Conservation (phyloP, 805 yeast genomes). For the Candida verbasci region DNA sequence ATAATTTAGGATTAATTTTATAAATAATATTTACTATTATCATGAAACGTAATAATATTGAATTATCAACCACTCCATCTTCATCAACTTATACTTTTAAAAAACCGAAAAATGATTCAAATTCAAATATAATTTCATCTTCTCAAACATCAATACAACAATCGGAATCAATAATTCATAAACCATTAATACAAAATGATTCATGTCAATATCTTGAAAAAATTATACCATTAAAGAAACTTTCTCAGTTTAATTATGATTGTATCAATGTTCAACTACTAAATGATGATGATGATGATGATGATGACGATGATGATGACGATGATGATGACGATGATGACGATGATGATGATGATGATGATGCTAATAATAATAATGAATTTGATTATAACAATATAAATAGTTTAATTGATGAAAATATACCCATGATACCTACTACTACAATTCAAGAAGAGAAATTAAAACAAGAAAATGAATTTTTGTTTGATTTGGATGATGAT, state of each 20-base stretch:
- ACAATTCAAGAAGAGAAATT: background rate
- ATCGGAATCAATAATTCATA: background rate
- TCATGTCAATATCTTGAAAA: slow-evolving; percentile 4
- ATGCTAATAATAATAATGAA: no score
- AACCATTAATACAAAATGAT: background rate
- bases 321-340: no score
- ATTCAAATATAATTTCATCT: background rate
- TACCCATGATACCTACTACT: slow-evolving; percentile 7
- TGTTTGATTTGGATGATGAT: slow-evolving; percentile 5
- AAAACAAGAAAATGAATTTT: background rate
- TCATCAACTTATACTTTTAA: background rate
- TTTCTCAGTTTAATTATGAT: slow-evolving; percentile 9
- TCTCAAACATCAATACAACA: background rate
- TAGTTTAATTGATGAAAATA: slow-evolving; percentile 3
- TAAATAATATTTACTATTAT: no score
- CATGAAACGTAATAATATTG: slow-evolving; percentile 3
- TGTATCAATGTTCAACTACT: slow-evolving; percentile 10
- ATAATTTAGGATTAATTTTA: no score
- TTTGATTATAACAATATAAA: slow-evolving; percentile 3
- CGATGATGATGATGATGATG: no score
- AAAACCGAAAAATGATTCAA: background rate
- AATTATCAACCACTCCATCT: background rate
- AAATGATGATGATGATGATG: slow-evolving; percentile 2
- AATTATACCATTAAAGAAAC: background rate
- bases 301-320: no score